Evolutionary conservation across 257 asterid genomes (phyloP).

Genomic region (Solanum okadae): DNA sequence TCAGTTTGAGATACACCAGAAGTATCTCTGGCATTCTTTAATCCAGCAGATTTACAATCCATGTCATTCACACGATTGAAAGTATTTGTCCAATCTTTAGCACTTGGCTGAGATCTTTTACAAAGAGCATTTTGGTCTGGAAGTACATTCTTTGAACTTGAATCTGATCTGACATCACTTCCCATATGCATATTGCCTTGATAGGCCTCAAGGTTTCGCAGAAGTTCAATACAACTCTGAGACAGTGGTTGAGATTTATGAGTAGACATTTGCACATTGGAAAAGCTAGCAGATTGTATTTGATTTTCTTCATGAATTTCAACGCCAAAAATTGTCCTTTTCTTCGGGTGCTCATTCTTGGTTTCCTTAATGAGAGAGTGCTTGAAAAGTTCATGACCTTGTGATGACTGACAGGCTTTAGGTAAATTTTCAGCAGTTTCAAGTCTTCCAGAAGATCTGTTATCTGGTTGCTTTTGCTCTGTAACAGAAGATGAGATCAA

Average conservation of each 20-base stretch:
- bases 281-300: constrained; percentile 4
- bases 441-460: constrained; percentile 13
- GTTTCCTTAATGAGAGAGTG: constrained; percentile 13
- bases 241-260: constrained; percentile 1
- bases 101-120: neutral
- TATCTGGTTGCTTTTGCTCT: constrained; percentile 21
- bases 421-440: neutral
- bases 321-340: constrained; percentile 54
- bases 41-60: constrained; percentile 5
- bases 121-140: constrained; percentile 1
- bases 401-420: neutral
- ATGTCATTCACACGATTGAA: constrained; percentile 4
- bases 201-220: constrained; percentile 8
- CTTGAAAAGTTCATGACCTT: constrained; percentile 11
- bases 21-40: constrained; percentile 5
- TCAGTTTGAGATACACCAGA: neutral
- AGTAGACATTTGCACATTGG: neutral
- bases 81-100: constrained; percentile 4
- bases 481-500: constrained; percentile 12
- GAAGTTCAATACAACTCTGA: constrained; percentile 17
- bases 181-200: constrained; percentile 4
- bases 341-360: constrained; percentile 26
- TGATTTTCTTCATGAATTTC: constrained; percentile 45
- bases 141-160: constrained; percentile 4
- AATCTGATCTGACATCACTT: constrained; percentile 5